These are phyloP conservation scores for Eucalyptus virginea DNA, from an alignment of 345 rosid genomes.

Conservation along the genomic window DNA sequence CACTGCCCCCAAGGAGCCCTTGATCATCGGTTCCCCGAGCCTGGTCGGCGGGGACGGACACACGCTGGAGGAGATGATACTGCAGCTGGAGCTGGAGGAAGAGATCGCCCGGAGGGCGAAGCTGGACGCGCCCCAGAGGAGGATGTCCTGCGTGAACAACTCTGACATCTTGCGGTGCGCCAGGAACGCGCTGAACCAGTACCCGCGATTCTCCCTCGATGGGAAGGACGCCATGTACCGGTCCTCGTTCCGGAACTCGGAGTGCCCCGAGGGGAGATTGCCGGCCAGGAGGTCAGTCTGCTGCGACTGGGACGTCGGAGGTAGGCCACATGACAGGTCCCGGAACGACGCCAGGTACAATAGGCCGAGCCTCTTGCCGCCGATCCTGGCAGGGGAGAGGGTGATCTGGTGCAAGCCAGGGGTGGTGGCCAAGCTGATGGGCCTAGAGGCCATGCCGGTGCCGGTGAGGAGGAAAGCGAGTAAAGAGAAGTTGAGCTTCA, in stretches of 20 bases:
- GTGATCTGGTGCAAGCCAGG: conserved; percentile 92
- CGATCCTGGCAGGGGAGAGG: conserved; percentile 34
- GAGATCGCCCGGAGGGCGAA: conserved; percentile 43
- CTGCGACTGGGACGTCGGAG: neutral
- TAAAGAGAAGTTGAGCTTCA: conserved; percentile 27
- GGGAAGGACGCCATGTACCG: conserved; percentile 91
- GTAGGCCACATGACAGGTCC: neutral
- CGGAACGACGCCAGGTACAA: neutral
- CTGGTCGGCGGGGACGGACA: neutral
- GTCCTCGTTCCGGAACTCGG: conserved; percentile 47
- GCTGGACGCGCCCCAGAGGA: conserved; percentile 3
- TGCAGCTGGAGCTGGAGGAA: conserved; percentile 76
- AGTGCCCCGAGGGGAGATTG: neutral
- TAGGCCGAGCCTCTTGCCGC: conserved; percentile 8
- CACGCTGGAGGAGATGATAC: conserved; percentile 78
- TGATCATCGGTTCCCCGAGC: neutral
- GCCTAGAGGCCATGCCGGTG: conserved; percentile 74
- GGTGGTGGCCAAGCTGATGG: conserved; percentile 90
- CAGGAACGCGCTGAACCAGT: conserved; percentile 74
- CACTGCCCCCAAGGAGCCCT: neutral
- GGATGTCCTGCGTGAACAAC: conserved; percentile 74
- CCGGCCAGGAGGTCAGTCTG: conserved; percentile 25
- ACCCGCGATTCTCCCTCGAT: conserved; percentile 88
- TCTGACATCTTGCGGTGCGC: conserved; percentile 80
- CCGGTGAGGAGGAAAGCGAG: conserved; percentile 10